Conservation (phyloP, 2,329 filamentous ascomycete genomes). For the Phaeoacremonium minimum region DNA sequence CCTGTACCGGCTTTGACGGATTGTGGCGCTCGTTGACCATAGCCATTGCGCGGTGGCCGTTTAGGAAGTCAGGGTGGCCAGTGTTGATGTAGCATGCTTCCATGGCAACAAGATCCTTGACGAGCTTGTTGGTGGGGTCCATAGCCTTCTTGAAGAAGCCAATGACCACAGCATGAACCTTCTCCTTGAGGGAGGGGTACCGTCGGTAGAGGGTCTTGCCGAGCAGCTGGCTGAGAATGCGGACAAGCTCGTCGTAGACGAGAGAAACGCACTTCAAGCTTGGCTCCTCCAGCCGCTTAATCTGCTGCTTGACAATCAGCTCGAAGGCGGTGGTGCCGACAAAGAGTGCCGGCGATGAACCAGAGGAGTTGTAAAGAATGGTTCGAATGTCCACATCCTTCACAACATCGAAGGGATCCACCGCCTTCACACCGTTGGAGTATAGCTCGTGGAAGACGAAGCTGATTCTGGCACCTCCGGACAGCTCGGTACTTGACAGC, state of each 20-base stretch:
- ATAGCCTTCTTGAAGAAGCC: conserved; percentile 96
- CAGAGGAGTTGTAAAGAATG: conserved; percentile 98
- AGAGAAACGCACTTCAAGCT: conserved; percentile 96
- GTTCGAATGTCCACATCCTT: conserved; percentile 98
- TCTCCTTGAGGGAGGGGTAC: conserved; percentile 94
- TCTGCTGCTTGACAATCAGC: conserved; percentile 97
- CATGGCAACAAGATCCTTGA: conserved; percentile 89
- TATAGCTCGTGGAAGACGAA: conserved; percentile 99
- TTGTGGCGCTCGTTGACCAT: conserved; percentile 93
- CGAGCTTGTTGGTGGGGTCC: conserved; percentile 97
- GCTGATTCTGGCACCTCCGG: conserved; percentile 94
- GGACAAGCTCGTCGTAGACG: conserved; percentile 95
- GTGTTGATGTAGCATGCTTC: conserved; percentile 98
- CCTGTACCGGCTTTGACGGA: conserved; percentile 79
- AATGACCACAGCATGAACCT: conserved; percentile 90
- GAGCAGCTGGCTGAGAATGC: conserved; percentile 87
- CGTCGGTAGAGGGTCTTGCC: conserved; percentile 85
- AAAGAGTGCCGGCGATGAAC: conserved; percentile 92
- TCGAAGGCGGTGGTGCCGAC: conserved; percentile 98
- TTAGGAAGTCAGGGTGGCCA: conserved; percentile 94
- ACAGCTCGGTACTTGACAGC: conserved; percentile 88
- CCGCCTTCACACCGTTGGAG: conserved; percentile 93
- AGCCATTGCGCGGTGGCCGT: conserved; percentile 90
- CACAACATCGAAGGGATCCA: conserved; percentile 95
- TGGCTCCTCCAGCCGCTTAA: conserved; percentile 92